Evolutionary conservation across 257 asterid species (phyloP), one percentile per base, ranked within the genome.

Genomic region (Solanum lignicaule): DNA sequence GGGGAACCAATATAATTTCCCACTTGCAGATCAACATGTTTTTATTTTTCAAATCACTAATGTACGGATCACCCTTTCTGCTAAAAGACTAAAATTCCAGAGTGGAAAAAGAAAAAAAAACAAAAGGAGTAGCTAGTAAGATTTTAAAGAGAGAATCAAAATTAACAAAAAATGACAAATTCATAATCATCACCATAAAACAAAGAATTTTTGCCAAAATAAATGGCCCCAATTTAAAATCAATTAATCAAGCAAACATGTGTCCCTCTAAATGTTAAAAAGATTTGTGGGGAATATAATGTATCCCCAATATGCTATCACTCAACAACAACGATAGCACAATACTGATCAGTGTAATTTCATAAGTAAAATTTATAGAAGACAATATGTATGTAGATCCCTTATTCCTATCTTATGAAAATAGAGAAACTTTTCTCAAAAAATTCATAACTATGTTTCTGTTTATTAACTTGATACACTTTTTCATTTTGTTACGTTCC

Each of bases 211-310:
- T 76, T 78, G 62, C 35, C n/a, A 78, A 76, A 41, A 13, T 78
- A 25, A 78, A 25, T 58, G 84, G 62, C 15, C 60, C 84, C 7
- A 39, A 5, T 25, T 41, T 38, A n/a, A n/a, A 39, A 4, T 31
- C 83, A 76, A 76, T 58, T 21, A 20, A 60, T 39, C 84, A 76
- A 12, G 23, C 35, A 76, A 76, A 39, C 33, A n/a, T 76, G 84
- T 78, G 84, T 78, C 84, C 84, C 84, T n/a, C 65, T 78, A 41
- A 78, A 78, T 78, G 84, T 41, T 78, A 78, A 78, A 78, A 78
- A 41, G n/a, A 78, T 2, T 78, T 41, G 25, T 41, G 60, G 60
- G 14, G 23, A 69, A 69, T 69, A 29, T 29, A 33, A 73, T 73
- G 81, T 35, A 73, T 73, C 81, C 29, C 43, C 27, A 72, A 32